phyloP scores from a whole-genome alignment of 2,329 filamentous ascomycete genomes.

The Ophiosphaerella herpotricha region DNA sequence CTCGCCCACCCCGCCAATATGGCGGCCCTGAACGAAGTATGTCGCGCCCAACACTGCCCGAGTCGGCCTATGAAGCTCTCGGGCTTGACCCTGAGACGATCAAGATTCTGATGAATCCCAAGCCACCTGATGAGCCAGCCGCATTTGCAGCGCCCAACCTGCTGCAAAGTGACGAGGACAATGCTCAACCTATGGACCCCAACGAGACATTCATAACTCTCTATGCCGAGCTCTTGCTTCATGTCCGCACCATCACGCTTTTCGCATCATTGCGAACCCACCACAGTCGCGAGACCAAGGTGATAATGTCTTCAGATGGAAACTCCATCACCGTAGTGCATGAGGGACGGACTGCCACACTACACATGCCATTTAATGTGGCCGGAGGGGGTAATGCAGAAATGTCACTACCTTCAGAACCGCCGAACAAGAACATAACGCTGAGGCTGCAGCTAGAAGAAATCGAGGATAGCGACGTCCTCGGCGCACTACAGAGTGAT shows the following conservation, averaged over 20 bases:
- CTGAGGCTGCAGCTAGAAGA: slow-evolving; percentile 60
- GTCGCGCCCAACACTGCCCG: slow-evolving; percentile 39
- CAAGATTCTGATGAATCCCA: slow-evolving; percentile 39
- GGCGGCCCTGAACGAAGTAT: slow-evolving; percentile 34
- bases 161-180: slow-evolving; percentile 32
- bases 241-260: slow-evolving; percentile 64
- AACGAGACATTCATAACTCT: slow-evolving; percentile 47
- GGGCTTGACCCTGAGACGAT: slow-evolving; percentile 36
- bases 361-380: slow-evolving; percentile 55
- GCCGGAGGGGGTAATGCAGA: slow-evolving; percentile 50
- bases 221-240: slow-evolving; percentile 64
- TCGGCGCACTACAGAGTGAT: slow-evolving; percentile 32
- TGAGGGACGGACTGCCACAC: slow-evolving; percentile 50
- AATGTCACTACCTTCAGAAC: slow-evolving; percentile 55
- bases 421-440: slow-evolving; percentile 56
- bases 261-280: slow-evolving; percentile 57
- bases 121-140: slow-evolving; percentile 25
- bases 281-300: slow-evolving; percentile 50
- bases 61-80: slow-evolving; percentile 43
- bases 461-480: slow-evolving; percentile 36
- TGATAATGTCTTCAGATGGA: slow-evolving; percentile 52
- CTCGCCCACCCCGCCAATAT: slow-evolving; percentile 26
- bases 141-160: slow-evolving; percentile 35
- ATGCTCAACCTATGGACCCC: slow-evolving; percentile 26
- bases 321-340: slow-evolving; percentile 52